phyloP scores from a whole-genome alignment of 257 asterid species.

The Forsythia suspensa region DNA sequence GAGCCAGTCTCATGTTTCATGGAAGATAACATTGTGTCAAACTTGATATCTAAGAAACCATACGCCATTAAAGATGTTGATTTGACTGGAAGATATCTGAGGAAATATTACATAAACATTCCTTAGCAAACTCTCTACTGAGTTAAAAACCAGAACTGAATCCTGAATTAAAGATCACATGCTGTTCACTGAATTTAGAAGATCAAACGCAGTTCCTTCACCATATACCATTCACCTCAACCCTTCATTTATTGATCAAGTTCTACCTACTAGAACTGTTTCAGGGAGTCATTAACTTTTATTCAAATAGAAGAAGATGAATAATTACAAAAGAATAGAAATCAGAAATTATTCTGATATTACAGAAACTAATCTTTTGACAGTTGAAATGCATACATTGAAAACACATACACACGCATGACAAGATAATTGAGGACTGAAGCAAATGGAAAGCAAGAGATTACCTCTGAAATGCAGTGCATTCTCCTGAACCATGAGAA shows the following conservation, averaged over 20 bases:
- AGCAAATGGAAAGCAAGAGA: slow-evolving; percentile 7
- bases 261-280: too few relatives aligned
- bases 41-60: slow-evolving; percentile 66
- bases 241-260: too few relatives aligned
- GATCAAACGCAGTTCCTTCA: background rate
- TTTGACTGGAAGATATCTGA: slow-evolving; percentile 61
- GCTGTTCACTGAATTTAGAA: background rate
- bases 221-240: background rate
- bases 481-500: slow-evolving; percentile 36
- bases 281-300: too few relatives aligned
- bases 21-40: slow-evolving; percentile 43
- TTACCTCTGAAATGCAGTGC: slow-evolving; percentile 52
- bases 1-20: slow-evolving; percentile 61
- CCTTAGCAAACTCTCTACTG: background rate
- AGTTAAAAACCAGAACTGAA: background rate
- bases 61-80: slow-evolving; percentile 69
- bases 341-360: background rate
- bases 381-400: slow-evolving; percentile 3
- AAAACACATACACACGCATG: slow-evolving; percentile 4
- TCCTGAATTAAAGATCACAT: background rate
- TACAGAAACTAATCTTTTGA: background rate
- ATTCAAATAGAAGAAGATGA: too few relatives aligned
- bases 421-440: slow-evolving; percentile 1
- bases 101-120: slow-evolving; percentile 25
- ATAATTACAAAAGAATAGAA: background rate